A percentile compares a stretch with the other conserved stretches of the same genome.
Evolutionary conservation across 2,329 filamentous ascomycete genomes (phyloP).

Genomic region (Didymella pomorum): DNA sequence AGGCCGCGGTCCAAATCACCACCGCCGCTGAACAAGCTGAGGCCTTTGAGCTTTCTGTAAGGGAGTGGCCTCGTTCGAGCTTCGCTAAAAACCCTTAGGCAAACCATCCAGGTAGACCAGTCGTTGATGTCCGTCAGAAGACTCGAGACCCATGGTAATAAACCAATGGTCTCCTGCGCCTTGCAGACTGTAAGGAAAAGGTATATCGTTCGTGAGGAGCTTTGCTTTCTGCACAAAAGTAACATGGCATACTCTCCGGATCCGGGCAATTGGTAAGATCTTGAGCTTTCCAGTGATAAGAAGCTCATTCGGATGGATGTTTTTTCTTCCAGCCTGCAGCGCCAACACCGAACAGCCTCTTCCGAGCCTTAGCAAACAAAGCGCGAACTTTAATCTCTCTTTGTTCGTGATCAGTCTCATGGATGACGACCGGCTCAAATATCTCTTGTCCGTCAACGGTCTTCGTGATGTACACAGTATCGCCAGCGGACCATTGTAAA

Average conservation of each 20-base stretch:
- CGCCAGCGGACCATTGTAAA: constrained; percentile 9
- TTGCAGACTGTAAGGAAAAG: constrained; percentile 69
- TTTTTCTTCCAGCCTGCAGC: constrained; percentile 30
- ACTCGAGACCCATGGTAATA: constrained; percentile 55
- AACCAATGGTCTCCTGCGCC: constrained; percentile 74
- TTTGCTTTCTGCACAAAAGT: constrained; percentile 60
- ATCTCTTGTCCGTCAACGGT: constrained; percentile 35
- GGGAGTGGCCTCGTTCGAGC: constrained; percentile 62
- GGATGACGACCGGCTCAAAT: constrained; percentile 70
- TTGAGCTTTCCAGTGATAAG: constrained; percentile 62
- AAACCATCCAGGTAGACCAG: constrained; percentile 23
- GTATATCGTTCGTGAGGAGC: constrained; percentile 51
- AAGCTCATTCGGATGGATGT: constrained; percentile 63
- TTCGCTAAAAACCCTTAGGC: constrained; percentile 52
- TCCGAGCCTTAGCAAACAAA: constrained; percentile 63
- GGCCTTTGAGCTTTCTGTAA: constrained; percentile 50
- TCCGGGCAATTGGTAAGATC: constrained; percentile 47
- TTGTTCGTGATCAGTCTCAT: constrained; percentile 47
- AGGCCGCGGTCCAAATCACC: constrained; percentile 80
- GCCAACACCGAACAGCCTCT: constrained; percentile 48
- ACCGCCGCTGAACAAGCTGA: constrained; percentile 80
- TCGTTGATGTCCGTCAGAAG: background rate
- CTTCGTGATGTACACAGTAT: constrained; percentile 58
- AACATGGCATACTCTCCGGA: constrained; percentile 68
- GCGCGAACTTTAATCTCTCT: constrained; percentile 57